Evolutionary conservation across 2,329 filamentous ascomycete genomes (phyloP), one percentile per base, ranked within the genome.

Genomic region (Hypoxylon sp.): DNA sequence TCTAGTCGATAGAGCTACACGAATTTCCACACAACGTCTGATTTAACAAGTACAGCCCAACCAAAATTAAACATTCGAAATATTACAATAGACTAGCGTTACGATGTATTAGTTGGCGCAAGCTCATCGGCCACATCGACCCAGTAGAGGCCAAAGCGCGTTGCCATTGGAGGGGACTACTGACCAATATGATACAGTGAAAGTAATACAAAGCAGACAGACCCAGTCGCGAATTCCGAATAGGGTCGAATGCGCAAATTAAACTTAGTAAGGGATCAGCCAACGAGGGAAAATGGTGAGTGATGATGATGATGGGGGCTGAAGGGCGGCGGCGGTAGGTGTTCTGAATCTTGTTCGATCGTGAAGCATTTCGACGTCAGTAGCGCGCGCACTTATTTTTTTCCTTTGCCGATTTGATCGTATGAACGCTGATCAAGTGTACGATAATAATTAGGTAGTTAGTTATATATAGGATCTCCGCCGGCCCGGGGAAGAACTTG

Each of bases 111-210:
- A 78, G 74, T 65, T 62, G 59, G 55, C 63, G 63, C 69, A 65
- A 63, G 26, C 64, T 67, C 47, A 53, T 59, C 57, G 55, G 58
- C 50, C 48, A 66, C 48, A 63, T 63, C 63, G 5, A 53, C 50
- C 61, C 66, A 51, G 35, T 33, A 39, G 44, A 51, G 59, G 65
- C 59, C 48, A 55, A 59, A 47, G 54, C 31, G 58, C 51, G 47
- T 48, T 65, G 52, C 66, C 54, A 77, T 78, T 78, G 74, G 78
- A 77, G 67, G 72, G 48, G 35, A 14, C 10, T 66, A 81, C 80
- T 81, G 76, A 82, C 80, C 80, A 81, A 80, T 81, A 82, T 81
- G 76, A 78, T 81, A 81, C 79, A 81, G 76, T 57, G 74, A 75
- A 76, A 67, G 72, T 68, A 74, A 71, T 74, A 70, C 69, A 75